phyloP scores from a whole-genome alignment of 495 filamentous ascomycete genomes.

The Talaromyces stipitatus region DNA sequence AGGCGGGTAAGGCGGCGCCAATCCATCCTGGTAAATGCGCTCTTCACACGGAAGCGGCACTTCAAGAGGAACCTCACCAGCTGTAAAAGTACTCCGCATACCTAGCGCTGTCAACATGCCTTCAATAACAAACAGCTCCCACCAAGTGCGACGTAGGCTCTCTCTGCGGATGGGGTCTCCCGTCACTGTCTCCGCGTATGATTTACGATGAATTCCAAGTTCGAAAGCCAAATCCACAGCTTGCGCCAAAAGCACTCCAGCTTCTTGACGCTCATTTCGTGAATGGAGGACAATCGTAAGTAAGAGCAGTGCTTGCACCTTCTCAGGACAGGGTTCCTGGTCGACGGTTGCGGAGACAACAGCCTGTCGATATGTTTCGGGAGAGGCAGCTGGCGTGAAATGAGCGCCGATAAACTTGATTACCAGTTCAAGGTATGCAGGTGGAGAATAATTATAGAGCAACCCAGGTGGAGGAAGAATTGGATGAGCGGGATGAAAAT shows the following conservation, averaged over 20 bases:
- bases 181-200: constrained; percentile 39
- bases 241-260: constrained; percentile 55
- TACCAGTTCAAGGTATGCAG: constrained; percentile 34
- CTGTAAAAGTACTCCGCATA: constrained; percentile 26
- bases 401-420: constrained; percentile 41
- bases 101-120: constrained; percentile 44
- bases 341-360: constrained; percentile 27
- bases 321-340: constrained; percentile 28
- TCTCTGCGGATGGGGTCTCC: constrained; percentile 57
- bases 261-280: constrained; percentile 57
- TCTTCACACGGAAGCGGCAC: constrained; percentile 39
- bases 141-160: constrained; percentile 81
- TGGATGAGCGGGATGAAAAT: constrained; percentile 39
- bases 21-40: constrained; percentile 37
- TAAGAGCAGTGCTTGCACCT: constrained; percentile 70
- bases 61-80: constrained; percentile 26
- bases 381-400: constrained; percentile 32
- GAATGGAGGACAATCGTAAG: constrained; percentile 73
- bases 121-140: constrained; percentile 81
- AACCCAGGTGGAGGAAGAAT: constrained; percentile 31
- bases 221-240: constrained; percentile 67
- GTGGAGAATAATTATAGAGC: constrained; percentile 21
- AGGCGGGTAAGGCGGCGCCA: constrained; percentile 21
- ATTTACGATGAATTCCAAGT: constrained; percentile 60
- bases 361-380: constrained; percentile 31